Evolutionary conservation across 164 flowering plant species (phyloP).

Genomic region (Cinnamomum micranthum): DNA sequence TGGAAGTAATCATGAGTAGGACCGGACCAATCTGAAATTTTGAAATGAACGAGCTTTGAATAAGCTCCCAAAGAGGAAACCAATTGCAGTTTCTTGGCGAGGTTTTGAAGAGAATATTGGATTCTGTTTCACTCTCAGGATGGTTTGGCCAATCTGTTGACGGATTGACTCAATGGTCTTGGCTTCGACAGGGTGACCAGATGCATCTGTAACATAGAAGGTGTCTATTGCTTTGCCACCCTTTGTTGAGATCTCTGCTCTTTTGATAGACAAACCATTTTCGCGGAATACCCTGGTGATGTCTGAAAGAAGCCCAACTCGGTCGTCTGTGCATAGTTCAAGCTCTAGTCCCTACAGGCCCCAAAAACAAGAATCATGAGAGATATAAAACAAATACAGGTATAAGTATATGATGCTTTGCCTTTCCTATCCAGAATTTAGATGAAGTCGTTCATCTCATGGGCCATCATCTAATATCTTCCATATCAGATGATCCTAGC

Average conservation of each 20-base stretch:
- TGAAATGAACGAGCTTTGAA: constrained; percentile 51
- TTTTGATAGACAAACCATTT: constrained; percentile 60
- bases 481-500: neutral
- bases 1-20: constrained; percentile 31
- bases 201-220: constrained; percentile 71
- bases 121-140: constrained; percentile 50
- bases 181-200: constrained; percentile 69
- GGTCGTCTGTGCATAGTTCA: constrained; percentile 65
- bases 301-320: constrained; percentile 54
- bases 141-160: constrained; percentile 52
- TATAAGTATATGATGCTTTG: too few relatives aligned
- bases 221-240: constrained; percentile 65
- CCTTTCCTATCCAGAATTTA: too few relatives aligned
- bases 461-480: neutral
- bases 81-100: constrained; percentile 39
- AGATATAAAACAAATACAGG: neutral
- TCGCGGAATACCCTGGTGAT: constrained; percentile 83
- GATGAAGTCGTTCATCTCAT: neutral
- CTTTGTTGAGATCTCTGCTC: constrained; percentile 78
- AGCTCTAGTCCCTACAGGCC: constrained; percentile 68
- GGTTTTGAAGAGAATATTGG: constrained; percentile 24
- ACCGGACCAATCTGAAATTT: constrained; percentile 49
- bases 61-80: constrained; percentile 59
- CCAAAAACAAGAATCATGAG: constrained; percentile 5
- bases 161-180: constrained; percentile 64